phyloP scores from a whole-genome alignment of 768 basidiomycete species.

The Omphalotus guepiniiformis region DNA sequence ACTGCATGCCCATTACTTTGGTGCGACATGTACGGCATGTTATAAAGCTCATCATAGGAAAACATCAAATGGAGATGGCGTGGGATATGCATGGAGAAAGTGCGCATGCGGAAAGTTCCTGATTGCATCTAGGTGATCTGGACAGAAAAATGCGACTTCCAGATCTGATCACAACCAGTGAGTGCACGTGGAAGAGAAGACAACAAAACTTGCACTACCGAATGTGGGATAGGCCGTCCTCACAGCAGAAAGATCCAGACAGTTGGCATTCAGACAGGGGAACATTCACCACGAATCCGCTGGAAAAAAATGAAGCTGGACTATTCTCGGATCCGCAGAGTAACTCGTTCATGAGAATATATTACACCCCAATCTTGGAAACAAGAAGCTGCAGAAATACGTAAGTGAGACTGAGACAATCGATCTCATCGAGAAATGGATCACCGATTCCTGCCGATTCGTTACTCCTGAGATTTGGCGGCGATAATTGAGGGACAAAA shows the following conservation, averaged over 20 bases:
- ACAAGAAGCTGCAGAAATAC: no score
- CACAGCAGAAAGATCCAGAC: background rate
- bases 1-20: no score
- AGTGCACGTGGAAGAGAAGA: no score
- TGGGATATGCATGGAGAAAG: background rate
- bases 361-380: no score
- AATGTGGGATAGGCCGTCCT: no score
- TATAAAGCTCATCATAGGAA: background rate
- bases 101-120: background rate
- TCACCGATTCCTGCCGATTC: conserved; percentile 14
- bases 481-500: conserved; percentile 7
- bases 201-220: no score
- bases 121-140: background rate
- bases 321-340: conserved; percentile 5
- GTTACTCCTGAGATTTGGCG: background rate
- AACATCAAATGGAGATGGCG: background rate
- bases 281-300: background rate
- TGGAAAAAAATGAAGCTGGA: background rate
- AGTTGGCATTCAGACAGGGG: background rate
- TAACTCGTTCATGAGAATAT: background rate
- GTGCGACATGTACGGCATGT: no score
- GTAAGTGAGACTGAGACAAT: conserved; percentile 14
- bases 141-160: background rate
- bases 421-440: conserved; percentile 19
- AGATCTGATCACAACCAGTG: conserved; percentile 3